phyloP scores from a whole-genome alignment of 1,284 basidiomycete species.

The Veloporphyrellus conicus region DNA sequence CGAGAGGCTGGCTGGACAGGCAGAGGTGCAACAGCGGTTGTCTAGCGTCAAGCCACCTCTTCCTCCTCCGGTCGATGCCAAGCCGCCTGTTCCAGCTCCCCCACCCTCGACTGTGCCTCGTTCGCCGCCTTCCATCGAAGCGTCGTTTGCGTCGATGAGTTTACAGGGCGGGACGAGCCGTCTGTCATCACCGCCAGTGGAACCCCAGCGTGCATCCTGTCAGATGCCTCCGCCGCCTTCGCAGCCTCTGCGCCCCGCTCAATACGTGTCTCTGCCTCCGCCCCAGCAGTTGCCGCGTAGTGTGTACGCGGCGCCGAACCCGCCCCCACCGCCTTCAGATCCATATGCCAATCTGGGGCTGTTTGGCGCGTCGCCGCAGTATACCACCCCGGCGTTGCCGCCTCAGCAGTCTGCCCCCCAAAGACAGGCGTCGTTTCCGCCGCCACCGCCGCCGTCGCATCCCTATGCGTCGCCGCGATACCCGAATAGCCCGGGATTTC shows the following conservation, averaged over 20 bases:
- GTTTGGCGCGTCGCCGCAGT: constrained; percentile 36
- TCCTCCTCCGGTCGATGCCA: constrained; percentile 45
- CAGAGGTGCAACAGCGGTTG: constrained; percentile 67
- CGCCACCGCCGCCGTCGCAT: constrained; percentile 31
- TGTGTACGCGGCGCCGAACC: constrained; percentile 27
- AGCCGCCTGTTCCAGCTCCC: constrained; percentile 45
- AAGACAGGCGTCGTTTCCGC: constrained; percentile 23
- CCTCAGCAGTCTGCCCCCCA: constrained; percentile 19
- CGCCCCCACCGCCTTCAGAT: constrained; percentile 41
- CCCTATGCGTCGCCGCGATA: constrained; percentile 26
- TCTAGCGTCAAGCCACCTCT: constrained; percentile 40
- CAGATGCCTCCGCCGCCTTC: constrained; percentile 27
- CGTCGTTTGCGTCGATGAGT: constrained; percentile 54
- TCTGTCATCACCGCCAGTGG: constrained; percentile 31
- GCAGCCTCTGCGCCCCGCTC: constrained; percentile 35
- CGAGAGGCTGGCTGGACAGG: constrained; percentile 60
- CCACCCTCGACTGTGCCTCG: constrained; percentile 35
- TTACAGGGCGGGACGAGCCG: constrained; percentile 19
- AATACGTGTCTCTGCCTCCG: constrained; percentile 35
- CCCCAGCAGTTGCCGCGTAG: constrained; percentile 37
- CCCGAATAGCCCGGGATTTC: constrained; percentile 23
- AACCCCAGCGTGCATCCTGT: constrained; percentile 28
- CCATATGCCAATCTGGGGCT: constrained; percentile 52
- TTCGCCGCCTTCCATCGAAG: constrained; percentile 41
- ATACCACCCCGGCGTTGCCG: constrained; percentile 9